A percentile compares a stretch with the other conserved stretches of the same genome.
Conservation (phyloP, 1,284 basidiomycete species). For the Sporisorium graminicola region DNA sequence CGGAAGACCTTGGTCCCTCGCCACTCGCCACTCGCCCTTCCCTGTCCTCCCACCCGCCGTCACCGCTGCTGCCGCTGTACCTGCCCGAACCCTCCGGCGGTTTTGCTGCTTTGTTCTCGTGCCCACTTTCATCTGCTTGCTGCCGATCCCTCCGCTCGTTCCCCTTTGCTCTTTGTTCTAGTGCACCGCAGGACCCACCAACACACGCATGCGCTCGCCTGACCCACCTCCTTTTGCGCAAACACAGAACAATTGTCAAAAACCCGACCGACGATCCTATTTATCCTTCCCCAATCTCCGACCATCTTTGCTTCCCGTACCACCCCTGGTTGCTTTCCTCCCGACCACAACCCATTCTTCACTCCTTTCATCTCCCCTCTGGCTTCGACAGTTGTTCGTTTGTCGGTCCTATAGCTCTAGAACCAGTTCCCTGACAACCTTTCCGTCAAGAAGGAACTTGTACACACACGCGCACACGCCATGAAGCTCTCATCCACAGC, state of each 20-base stretch:
- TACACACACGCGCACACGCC: slow-evolving; percentile 4
- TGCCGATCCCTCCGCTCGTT: slow-evolving; percentile 1
- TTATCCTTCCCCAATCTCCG: slow-evolving; percentile 2
- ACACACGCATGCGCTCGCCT: neutral
- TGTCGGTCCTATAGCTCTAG: neutral
- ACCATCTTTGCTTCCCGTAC: neutral
- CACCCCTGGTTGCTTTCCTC: neutral
- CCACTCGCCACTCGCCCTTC: neutral
- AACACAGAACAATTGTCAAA: neutral
- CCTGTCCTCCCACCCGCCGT: neutral
- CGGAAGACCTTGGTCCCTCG: neutral
- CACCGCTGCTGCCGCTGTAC: neutral
- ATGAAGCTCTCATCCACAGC: slow-evolving; percentile 50
- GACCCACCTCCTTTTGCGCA: neutral
- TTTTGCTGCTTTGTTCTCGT: neutral
- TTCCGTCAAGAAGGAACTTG: neutral
- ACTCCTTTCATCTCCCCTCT: neutral
- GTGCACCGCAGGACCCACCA: neutral
- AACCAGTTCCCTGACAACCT: neutral
- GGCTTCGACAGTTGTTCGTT: neutral
- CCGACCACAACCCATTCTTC: neutral
- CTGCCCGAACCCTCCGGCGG: neutral
- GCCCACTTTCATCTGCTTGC: neutral
- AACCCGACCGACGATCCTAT: no score
- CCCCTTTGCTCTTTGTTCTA: neutral